phyloP scores from a whole-genome alignment of 1,139 yeast species.

The Hansenula lynferdii region DNA sequence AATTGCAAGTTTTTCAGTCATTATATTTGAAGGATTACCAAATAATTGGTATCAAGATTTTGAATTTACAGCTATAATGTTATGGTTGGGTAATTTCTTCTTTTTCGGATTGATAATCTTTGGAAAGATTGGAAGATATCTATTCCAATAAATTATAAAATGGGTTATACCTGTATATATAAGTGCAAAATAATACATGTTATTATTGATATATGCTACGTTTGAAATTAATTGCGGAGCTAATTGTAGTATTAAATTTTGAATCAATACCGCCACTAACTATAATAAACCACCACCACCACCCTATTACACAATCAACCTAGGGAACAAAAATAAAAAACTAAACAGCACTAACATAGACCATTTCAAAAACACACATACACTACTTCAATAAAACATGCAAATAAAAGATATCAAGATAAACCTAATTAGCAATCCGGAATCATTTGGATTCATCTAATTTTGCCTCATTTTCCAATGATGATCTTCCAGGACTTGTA shows the following conservation, averaged over 20 bases:
- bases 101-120: constrained; percentile 67
- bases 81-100: constrained; percentile 54
- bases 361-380: too few species aligned
- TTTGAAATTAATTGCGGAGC: too few species aligned
- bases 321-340: too few species aligned
- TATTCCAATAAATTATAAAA: constrained; percentile 3
- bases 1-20: constrained; percentile 8
- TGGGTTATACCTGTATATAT: background rate
- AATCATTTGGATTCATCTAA: constrained; percentile 7
- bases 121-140: constrained; percentile 60
- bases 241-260: too few species aligned
- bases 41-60: constrained; percentile 8
- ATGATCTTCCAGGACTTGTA: constrained; percentile 10
- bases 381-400: too few species aligned
- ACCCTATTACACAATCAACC: too few species aligned
- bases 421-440: too few species aligned
- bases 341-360: too few species aligned
- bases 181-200: background rate
- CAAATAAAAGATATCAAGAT: too few species aligned
- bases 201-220: background rate
- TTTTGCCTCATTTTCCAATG: constrained; percentile 16
- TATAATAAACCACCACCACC: too few species aligned
- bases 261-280: too few species aligned
- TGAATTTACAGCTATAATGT: constrained; percentile 20
- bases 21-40: constrained; percentile 10